Evolutionary conservation across 2,329 filamentous ascomycete genomes (phyloP), one percentile per base, ranked within the genome.

Genomic region (Ceratocystis smalleyi): DNA sequence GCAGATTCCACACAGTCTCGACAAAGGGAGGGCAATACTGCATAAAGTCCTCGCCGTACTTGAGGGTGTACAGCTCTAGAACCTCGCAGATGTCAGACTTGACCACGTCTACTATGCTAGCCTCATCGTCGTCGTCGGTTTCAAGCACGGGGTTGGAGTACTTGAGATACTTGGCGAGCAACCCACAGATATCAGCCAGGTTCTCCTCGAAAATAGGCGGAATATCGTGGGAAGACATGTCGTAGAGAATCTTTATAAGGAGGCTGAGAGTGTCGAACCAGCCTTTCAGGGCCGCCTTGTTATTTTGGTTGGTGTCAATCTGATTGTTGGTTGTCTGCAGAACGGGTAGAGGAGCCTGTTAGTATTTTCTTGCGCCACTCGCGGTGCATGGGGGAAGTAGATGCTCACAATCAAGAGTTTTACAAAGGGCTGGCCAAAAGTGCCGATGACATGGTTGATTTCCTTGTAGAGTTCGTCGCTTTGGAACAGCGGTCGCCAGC

Each of bases 201-300:
- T 95, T 88, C 68, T 95, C 87, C 77, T 99, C 94, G 73, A 99
- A 95, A 69, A 94, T 86, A 1, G 92, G 91, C 17, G 94, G 91
- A 70, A 99, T 81, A 74, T 99, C 94, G 73, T 99, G 95, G 72
- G 87, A 96, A n/a, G 91, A 96, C 62, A 99, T 84, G 74, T 99
- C 95, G 76, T 94, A 94, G 72, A 97, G 85, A 60, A 99, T 85
- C 77, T 95, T 95, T 69, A 96, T 80, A 69, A 95, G 83, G 62
- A 97, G 80, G 73, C 92, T 91, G 68, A 99, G 80, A 2, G 91
- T 90, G 68, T 88, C 85, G 70, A 96, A 91, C 73, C 90, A 88
- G 69, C 84, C 83, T 71, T 86, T 84, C 55, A 99, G 80, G 17
- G 80, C 83, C 4, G 81, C 82, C 70, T 88, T 88, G 73, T 96